Evolutionary conservation across 2,329 filamentous ascomycete species (phyloP), one percentile per base, ranked within the genome.

Genomic region (Monilinia fructigena): DNA sequence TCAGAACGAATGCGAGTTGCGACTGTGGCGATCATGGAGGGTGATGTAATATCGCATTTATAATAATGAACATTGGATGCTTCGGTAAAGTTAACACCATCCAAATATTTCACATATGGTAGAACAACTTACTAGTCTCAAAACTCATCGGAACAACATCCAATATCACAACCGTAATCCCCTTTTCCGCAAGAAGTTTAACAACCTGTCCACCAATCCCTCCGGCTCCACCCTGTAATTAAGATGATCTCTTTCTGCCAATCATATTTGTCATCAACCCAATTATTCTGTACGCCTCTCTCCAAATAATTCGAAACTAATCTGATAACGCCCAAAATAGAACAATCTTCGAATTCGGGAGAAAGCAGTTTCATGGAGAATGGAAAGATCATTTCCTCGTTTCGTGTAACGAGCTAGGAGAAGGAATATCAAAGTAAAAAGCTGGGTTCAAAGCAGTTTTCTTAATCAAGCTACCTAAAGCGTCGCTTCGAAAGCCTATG

Each of bases 191-290:
- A n/a, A 95, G 80, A 63, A 88, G 76, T 70, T 82, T 81, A 18
- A 89, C 89, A 3, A 92, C 82, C 48, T 83, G 79, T 26, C 83
- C 85, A 18, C 91, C 91, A 73, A 94, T 92, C 0, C 91, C 91
- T 66, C 86, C 85, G 53, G 88, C 86, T 10, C 91, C 91, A 10
- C 91, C 91, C 90, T 0, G 91, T 93, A 26, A 93, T 82, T 54
- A 93, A 80, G 3, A 91, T 87, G 61, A 93, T 82, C 78, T 93
- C 90, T 62, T 82, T 83, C 28, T 81, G 78, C 88, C 89, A 92
- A 67, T 86, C 82, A 77, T 88, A 89, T 52, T 75, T 77, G 72
- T 86, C 85, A 14, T 71, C 74, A 1, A 75, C 79, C 80, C 82
- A 85, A 74, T 82, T 83, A 74, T 83, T 81, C 66, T 80, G 70